These are phyloP conservation scores for Ceratocystis colombiana DNA, from an alignment of 2,329 filamentous ascomycete genomes.

Conservation along the genomic window DNA sequence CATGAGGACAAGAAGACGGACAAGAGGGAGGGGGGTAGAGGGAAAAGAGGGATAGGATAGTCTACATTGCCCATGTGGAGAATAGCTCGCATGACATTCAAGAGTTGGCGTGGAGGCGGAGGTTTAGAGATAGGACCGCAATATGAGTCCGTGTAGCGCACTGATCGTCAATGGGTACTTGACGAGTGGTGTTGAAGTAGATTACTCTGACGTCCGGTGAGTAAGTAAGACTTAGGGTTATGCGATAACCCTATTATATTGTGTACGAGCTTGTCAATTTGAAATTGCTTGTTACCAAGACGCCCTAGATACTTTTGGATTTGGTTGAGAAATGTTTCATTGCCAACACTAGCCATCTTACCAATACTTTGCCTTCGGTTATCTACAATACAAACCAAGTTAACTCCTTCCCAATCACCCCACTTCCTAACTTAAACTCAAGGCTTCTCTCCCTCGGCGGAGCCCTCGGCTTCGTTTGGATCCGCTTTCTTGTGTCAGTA, in stretches of 20 bases:
- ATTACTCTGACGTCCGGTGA: conserved; percentile 13
- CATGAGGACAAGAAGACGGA: too few species aligned
- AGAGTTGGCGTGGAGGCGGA: background rate
- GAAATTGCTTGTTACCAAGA: background rate
- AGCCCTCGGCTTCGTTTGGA: conserved; percentile 5
- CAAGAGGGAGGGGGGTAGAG: background rate
- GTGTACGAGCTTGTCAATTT: too few species aligned
- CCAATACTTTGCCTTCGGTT: background rate
- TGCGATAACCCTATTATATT: background rate
- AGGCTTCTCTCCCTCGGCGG: conserved; percentile 4
- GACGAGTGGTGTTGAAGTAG: background rate
- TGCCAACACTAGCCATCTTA: background rate
- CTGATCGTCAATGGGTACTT: background rate
- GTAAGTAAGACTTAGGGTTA: background rate
- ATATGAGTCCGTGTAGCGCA: background rate
- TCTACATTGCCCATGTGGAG: background rate
- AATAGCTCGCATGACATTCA: conserved; percentile 8
- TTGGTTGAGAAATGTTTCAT: too few species aligned
- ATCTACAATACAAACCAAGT: background rate
- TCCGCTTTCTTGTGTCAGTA: background rate
- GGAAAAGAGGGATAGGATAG: background rate
- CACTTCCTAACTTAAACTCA: conserved; percentile 4
- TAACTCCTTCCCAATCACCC: background rate
- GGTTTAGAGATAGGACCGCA: background rate
- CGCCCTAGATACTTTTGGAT: too few species aligned